These are phyloP conservation scores for Linderina pennispora DNA, from an alignment of 192 early-diverging fungal species.

Conservation along the genomic window DNA sequence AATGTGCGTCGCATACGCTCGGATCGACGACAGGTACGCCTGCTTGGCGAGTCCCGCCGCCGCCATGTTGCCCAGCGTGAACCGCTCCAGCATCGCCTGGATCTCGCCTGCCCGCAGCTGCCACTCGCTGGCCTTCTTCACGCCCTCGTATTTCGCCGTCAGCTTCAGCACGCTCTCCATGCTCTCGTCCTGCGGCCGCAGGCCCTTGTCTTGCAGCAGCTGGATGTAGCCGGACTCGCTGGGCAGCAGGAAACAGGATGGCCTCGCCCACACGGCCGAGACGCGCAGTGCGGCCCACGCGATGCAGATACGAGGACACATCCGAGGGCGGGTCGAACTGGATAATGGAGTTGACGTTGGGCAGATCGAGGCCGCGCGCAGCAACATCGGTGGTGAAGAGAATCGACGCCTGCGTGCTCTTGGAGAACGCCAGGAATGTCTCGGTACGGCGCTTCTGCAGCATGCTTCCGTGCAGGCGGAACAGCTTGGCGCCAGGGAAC, in stretches of 20 bases:
- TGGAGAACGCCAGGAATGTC: constrained; percentile 68
- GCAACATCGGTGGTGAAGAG: constrained; percentile 96
- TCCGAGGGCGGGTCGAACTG: constrained; percentile 98
- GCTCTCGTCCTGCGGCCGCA: constrained; percentile 55
- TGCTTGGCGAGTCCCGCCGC: constrained; percentile 56
- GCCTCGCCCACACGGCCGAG: constrained; percentile 86
- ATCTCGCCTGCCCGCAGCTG: constrained; percentile 41
- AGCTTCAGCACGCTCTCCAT: constrained; percentile 50
- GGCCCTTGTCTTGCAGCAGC: constrained; percentile 58
- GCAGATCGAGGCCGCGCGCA: constrained; percentile 95
- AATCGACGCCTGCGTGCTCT: constrained; percentile 53
- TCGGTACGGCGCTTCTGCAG: constrained; percentile 72
- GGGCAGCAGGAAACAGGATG: constrained; percentile 78
- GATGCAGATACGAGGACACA: constrained; percentile 92
- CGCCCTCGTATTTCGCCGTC: constrained; percentile 48
- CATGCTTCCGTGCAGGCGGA: constrained; percentile 85
- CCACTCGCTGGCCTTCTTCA: constrained; percentile 28
- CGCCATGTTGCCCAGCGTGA: constrained; percentile 20
- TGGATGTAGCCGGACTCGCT: constrained; percentile 76
- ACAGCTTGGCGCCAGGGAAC: constrained; percentile 65
- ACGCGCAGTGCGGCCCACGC: constrained; percentile 95
- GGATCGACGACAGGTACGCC: constrained; percentile 83
- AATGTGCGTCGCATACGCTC: constrained; percentile 91
- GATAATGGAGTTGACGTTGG: constrained; percentile 84
- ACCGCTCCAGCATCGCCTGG: constrained; percentile 41